Evolutionary conservation across 768 basidiomycete species (phyloP).

Genomic region (Leccinum pellstonianum): DNA sequence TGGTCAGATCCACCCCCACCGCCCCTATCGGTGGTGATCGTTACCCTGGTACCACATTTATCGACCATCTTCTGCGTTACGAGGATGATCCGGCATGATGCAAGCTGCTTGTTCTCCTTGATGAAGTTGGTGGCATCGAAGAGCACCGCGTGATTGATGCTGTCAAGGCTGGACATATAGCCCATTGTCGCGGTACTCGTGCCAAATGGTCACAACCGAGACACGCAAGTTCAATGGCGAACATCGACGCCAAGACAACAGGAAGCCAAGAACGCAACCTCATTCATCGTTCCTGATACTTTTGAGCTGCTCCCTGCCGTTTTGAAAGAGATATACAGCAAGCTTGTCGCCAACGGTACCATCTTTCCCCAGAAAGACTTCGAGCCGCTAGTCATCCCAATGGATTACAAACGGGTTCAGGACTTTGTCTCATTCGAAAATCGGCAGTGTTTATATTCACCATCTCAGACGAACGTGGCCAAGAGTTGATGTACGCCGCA

Average conservation of each 20-base stretch:
- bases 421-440: slow-evolving; percentile 96
- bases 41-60: slow-evolving; percentile 98
- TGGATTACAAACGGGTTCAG: slow-evolving; percentile 99
- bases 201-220: slow-evolving; percentile 99
- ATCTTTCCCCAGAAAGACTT: slow-evolving; percentile 74
- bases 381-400: slow-evolving; percentile 95
- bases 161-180: slow-evolving; percentile 90
- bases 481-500: slow-evolving; percentile 97
- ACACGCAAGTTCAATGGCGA: slow-evolving; percentile 97
- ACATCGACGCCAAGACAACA: slow-evolving; percentile 96
- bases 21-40: slow-evolving; percentile 89
- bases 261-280: slow-evolving; percentile 97
- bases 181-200: slow-evolving; percentile 98
- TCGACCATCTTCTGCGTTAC: slow-evolving; percentile 97
- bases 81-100: slow-evolving; percentile 89
- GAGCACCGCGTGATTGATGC: slow-evolving; percentile 99
- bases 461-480: slow-evolving; percentile 98
- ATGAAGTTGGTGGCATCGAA: slow-evolving; percentile 98
- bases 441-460: slow-evolving; percentile 99
- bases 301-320: slow-evolving; percentile 93
- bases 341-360: slow-evolving; percentile 65
- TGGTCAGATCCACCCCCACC: slow-evolving; percentile 22
- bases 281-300: slow-evolving; percentile 95
- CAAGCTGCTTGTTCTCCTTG: slow-evolving; percentile 98
- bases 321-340: slow-evolving; percentile 81